A percentile compares a stretch with the other conserved stretches of the same genome.
phyloP scores from a whole-genome alignment of 345 rosid genomes.

The Sonneratia alba region DNA sequence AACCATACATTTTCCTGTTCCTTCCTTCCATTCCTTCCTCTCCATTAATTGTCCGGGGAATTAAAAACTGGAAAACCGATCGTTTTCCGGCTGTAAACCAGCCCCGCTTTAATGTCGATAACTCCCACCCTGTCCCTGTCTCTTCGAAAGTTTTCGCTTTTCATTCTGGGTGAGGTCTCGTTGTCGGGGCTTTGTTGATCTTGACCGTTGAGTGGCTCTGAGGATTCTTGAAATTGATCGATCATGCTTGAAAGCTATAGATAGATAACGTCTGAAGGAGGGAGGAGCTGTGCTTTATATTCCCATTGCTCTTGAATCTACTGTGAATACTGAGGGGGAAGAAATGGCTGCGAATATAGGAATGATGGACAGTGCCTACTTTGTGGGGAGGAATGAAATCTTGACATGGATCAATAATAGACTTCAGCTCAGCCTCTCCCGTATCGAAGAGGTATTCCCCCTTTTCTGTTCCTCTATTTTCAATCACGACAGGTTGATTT shows the following conservation, averaged over 20 bases:
- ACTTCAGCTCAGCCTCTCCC: constrained; percentile 83
- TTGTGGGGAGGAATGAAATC: constrained; percentile 93
- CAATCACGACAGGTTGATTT: neutral
- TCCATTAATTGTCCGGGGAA: neutral
- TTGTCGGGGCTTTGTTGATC: neutral
- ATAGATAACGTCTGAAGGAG: neutral
- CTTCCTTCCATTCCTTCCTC: neutral
- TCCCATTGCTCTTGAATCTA: neutral
- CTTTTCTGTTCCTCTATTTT: neutral
- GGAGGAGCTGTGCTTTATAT: neutral
- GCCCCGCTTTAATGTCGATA: neutral
- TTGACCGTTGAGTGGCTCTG: neutral
- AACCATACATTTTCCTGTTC: neutral
- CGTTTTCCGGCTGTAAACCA: neutral
- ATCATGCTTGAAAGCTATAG: neutral
- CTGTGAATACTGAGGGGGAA: too few relatives aligned
- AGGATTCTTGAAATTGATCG: neutral
- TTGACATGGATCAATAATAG: constrained; percentile 84
- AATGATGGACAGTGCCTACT: constrained; percentile 97
- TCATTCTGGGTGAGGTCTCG: neutral
- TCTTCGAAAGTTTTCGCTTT: neutral
- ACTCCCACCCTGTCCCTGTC: neutral
- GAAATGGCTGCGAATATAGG: constrained; percentile 85
- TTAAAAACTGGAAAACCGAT: constrained; percentile 6
- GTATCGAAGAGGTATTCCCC: constrained; percentile 69